Base-by-base conservation (phyloP, 2,329 filamentous ascomycete species). In the Paracoccidioides lutzii region DNA sequence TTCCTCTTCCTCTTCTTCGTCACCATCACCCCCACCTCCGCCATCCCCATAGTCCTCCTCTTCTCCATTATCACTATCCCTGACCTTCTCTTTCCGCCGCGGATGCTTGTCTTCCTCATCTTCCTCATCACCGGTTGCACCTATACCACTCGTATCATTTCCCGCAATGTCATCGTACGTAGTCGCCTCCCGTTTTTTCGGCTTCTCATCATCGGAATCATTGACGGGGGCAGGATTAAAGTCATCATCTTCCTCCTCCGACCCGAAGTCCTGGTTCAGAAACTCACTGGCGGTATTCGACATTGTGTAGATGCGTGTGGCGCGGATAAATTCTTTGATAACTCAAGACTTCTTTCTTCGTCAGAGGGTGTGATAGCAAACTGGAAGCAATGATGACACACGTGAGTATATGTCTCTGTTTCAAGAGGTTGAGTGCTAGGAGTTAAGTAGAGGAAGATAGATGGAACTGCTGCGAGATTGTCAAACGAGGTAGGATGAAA, bases 191-290 rank as follows among this genome's bases (percentile, higher is more conserved):
- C 49, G 49, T 15, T 52, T 52, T 22, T 42, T 42, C 37, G 49
- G 49, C 9, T 46, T 15, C 15, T 89, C 87, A 52, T 82, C 83
- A 61, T 91, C 88, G 3, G 87, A 93, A 38, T 81, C 66, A 57
- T 88, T 81, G 58, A 81, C 85, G 22, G 85, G 84, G 51, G 79
- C 82, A 52, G 90, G 90, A 69, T 95, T 95, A 78, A 96, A 95
- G 69, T 91, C 86, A 58, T 87, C 84, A 63, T 93, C 88, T 46
- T 87, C 85, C 55, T 88, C 85, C 51, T 80, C 78, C 54, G 77
- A 78, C 35, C 74, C 76, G 56, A 78, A 78, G 59, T 78, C 73
- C 50, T 78, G 72, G 61, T 78, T 73, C 22, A 76, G 62, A 60
- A 79, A 69, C 57, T 74, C 73, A 45, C 72, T 71, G 4, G 52